Evolutionary conservation across 768 basidiomycete genomes (phyloP).

Genomic region (Sarcodon aspratus): DNA sequence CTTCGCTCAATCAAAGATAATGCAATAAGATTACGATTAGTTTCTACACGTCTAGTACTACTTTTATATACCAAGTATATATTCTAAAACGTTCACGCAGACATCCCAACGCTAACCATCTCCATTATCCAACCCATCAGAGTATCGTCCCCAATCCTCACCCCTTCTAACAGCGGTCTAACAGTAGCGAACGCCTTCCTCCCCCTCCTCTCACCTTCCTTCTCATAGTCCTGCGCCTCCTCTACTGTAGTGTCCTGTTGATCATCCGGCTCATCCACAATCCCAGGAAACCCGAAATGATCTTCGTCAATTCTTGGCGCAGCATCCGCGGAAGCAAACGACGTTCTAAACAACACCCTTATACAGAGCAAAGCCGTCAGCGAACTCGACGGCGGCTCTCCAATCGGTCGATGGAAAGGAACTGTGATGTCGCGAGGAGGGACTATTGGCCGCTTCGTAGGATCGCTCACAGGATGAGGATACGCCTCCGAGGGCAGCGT

Average conservation of each 20-base stretch:
- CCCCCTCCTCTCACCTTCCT: constrained; percentile 62
- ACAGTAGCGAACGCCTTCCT: constrained; percentile 57
- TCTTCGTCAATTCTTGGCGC: constrained; percentile 69
- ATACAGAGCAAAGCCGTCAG: constrained; percentile 76
- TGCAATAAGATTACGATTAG: too few relatives aligned
- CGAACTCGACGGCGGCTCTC: constrained; percentile 61
- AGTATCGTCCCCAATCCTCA: constrained; percentile 53
- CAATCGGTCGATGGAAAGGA: constrained; percentile 42
- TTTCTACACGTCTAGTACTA: too few relatives aligned
- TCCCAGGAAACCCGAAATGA: constrained; percentile 83
- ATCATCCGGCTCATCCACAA: constrained; percentile 72
- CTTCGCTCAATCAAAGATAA: too few relatives aligned
- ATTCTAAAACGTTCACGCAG: constrained; percentile 3
- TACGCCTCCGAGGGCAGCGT: constrained; percentile 48
- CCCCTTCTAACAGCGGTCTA: constrained; percentile 48
- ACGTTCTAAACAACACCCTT: constrained; percentile 71
- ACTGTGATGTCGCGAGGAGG: constrained; percentile 58
- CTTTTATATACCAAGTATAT: not conserved
- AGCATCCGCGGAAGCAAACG: constrained; percentile 60
- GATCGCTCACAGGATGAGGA: constrained; percentile 44
- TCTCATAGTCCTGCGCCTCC: constrained; percentile 25
- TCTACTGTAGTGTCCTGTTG: not conserved
- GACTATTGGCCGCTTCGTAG: constrained; percentile 60
- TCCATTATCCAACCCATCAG: constrained; percentile 49
- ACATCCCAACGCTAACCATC: constrained; percentile 40